Evolutionary conservation across 1,139 yeast species (phyloP), one percentile per base, ranked within the genome.

Genomic region (Candida glucosophila): DNA sequence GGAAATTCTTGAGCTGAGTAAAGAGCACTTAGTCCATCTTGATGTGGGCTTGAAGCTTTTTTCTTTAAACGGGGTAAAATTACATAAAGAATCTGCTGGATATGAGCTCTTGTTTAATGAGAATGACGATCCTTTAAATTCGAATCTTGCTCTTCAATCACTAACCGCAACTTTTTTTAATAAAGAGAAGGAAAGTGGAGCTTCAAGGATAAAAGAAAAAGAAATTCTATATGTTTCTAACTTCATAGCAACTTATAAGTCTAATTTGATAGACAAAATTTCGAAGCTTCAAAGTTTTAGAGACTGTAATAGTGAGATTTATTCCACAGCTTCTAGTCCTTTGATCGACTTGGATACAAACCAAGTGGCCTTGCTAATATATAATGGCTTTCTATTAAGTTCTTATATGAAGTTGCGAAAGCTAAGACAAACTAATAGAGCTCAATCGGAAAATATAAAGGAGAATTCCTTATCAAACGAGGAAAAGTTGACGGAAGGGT

Each of bases 221-320:
- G 77, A 75, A 39, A 41, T 75, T 5, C 40, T 73, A 14, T 68
- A 60, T 24, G 42, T 73, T 3, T 81, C 82, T 1, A 72, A 62
- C 38, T 50, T 63, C 29, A 63, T 73, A 18, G 36, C 70, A 17
- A 71, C 73, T 11, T 61, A 71, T 29, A 71, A 71, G 36, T 67
- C 82, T 0, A 77, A 77, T 34, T 32, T 69, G 10, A 50, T 67
- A 7, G 56, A 61, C 45, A 44, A 50, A 40, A 28, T 64, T 31
- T 48, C 58, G 26, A 36, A 47, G 36, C 53, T 61, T 1, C 39
- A 46, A 32, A 58, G 64, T 4, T 61, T 65, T 39, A 43, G 54
- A 34, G 44, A 56, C 36, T 56, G 62, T 31, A 54, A 56, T 2
- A 41, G 58, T 12, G 68, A 58, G 29, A 32, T 56, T 6, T 58